A percentile compares a stretch with the other conserved stretches of the same genome.
These are phyloP conservation scores for Pyrus betulifolia DNA, from an alignment of 306 rosid species.

Conservation along the genomic window DNA sequence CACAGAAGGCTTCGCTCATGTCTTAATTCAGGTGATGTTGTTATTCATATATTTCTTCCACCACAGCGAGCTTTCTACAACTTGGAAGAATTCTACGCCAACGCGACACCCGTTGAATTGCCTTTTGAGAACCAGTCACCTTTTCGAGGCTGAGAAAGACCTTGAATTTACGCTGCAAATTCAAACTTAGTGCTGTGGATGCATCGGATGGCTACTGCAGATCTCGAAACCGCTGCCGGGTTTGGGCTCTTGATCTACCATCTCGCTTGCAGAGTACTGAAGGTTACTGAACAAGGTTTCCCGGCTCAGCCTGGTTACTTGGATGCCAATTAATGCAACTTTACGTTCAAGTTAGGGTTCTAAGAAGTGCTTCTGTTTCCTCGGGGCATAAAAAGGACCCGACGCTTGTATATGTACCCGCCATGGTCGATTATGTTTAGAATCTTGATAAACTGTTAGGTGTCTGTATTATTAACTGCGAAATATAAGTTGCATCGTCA, in stretches of 20 bases:
- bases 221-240: not conserved
- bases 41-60: conserved; percentile 90
- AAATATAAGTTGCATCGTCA: not conserved
- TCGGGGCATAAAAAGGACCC: not conserved
- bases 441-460: not conserved
- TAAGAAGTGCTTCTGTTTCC: not conserved
- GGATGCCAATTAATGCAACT: not conserved
- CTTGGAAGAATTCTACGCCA: conserved; percentile 85
- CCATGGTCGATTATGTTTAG: not conserved
- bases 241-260: not conserved
- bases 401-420: not conserved
- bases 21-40: conserved; percentile 73
- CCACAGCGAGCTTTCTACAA: conserved; percentile 79
- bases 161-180: not conserved
- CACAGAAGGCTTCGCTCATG: not conserved
- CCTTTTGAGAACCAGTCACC: conserved; percentile 81
- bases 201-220: conserved; percentile 6
- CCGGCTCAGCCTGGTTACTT: not conserved
- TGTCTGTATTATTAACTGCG: not conserved
- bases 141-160: conserved; percentile 34
- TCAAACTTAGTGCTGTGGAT: not conserved
- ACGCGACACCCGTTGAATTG: conserved; percentile 69
- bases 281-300: not conserved
- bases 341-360: not conserved
- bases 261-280: not conserved